A percentile compares a stretch with the other conserved stretches of the same genome.
Conservation (phyloP, 805 yeast genomes). For the Nakazawaea laoshanensis region DNA sequence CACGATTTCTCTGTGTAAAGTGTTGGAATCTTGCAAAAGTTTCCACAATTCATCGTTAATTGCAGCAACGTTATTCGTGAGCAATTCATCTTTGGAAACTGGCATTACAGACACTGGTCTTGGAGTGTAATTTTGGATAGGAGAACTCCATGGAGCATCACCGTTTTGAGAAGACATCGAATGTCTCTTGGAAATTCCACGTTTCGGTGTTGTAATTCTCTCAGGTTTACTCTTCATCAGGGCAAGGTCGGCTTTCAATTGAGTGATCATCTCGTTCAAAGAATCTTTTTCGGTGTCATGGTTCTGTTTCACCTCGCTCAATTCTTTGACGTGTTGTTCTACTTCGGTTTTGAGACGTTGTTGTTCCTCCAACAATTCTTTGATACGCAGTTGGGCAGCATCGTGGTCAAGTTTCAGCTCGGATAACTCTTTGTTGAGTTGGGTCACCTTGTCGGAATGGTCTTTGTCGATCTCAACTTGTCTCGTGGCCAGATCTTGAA, state of each 20-base stretch:
- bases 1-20: conserved; percentile 74
- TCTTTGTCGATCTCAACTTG: conserved; percentile 43
- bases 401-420: conserved; percentile 48
- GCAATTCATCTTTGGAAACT: conserved; percentile 40
- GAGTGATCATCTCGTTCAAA: conserved; percentile 51
- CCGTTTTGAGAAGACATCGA: conserved; percentile 13
- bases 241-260: conserved; percentile 33
- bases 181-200: conserved; percentile 18
- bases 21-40: conserved; percentile 60
- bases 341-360: conserved; percentile 58
- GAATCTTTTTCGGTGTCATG: conserved; percentile 60
- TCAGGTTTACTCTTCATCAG: conserved; percentile 18
- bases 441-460: conserved; percentile 39
- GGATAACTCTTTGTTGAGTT: conserved; percentile 46
- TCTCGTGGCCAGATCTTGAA: conserved; percentile 46
- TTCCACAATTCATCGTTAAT: conserved; percentile 71
- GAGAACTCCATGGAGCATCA: conserved; percentile 23
- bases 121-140: conserved; percentile 31
- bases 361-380: conserved; percentile 52
- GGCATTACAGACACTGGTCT: conserved; percentile 60
- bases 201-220: conserved; percentile 12
- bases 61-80: conserved; percentile 47
- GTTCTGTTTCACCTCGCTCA: conserved; percentile 50
- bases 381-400: conserved; percentile 49
- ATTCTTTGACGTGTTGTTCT: conserved; percentile 48